Percentiles rank a stretch among this genome's conserved stretches.
Evolutionary conservation across 2,329 filamentous ascomycete genomes (phyloP).

Genomic region (Coniochaeta sp.): DNA sequence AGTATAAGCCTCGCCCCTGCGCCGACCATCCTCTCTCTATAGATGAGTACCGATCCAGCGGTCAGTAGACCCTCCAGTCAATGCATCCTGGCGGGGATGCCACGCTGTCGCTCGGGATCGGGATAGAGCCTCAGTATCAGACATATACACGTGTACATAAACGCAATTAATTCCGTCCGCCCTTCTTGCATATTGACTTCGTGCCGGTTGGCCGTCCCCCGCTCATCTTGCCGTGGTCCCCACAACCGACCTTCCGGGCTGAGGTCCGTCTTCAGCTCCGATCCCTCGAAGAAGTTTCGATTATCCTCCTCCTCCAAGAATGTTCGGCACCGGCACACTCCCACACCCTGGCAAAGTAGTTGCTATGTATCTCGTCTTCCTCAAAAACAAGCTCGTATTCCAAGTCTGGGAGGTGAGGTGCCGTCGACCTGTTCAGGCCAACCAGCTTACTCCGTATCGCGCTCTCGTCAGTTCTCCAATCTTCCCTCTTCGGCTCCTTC

Average conservation of each 20-base stretch:
- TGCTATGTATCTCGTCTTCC: neutral
- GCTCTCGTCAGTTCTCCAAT: no score
- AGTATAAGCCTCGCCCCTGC: no score
- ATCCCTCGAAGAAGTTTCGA: neutral
- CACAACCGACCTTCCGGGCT: neutral
- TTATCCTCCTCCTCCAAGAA: neutral
- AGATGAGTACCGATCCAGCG: neutral
- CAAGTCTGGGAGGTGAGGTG: neutral
- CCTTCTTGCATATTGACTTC: no score
- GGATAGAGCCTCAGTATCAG: neutral
- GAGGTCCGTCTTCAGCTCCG: neutral
- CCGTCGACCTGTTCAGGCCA: neutral
- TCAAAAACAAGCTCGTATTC: neutral
- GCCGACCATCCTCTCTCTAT: no score
- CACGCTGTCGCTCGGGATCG: neutral
- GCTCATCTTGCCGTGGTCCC: neutral
- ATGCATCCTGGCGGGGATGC: neutral
- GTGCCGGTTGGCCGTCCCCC: no score
- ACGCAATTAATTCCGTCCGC: no score
- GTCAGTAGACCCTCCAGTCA: neutral
- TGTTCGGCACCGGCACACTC: neutral
- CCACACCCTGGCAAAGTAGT: neutral
- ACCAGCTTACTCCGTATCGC: neutral
- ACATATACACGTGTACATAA: no score
- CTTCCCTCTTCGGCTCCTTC: no score